Percentiles rank a stretch among this genome's conserved stretches.
phyloP scores from a whole-genome alignment of 2,329 filamentous ascomycete genomes.

The Xylariaceae sp. region DNA sequence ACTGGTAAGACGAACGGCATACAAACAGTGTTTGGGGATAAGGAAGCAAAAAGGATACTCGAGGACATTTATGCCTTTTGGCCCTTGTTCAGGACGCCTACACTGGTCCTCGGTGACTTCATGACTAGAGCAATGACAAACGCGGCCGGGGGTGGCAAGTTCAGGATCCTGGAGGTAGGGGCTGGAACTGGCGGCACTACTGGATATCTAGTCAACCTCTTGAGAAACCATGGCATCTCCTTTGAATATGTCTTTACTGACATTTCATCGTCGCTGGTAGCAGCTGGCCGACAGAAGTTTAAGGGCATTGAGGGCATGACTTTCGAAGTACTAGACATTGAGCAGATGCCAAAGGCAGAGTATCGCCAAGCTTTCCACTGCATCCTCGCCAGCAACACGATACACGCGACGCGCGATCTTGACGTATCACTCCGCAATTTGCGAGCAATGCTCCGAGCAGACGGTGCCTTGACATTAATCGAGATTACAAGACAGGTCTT shows the following conservation, averaged over 20 bases:
- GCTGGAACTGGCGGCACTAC: slow-evolving; percentile 12
- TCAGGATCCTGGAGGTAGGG: slow-evolving; percentile 12
- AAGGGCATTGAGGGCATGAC: slow-evolving; percentile 1
- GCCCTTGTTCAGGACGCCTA: slow-evolving; percentile 18
- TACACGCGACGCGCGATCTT: slow-evolving; percentile 11
- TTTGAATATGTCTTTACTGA: slow-evolving; percentile 14
- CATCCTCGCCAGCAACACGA: slow-evolving; percentile 10
- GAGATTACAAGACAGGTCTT: slow-evolving; percentile 13
- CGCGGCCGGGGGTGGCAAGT: slow-evolving; percentile 2
- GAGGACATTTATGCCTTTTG: slow-evolving; percentile 24
- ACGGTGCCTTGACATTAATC: slow-evolving; percentile 8
- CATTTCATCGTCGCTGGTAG: slow-evolving; percentile 7
- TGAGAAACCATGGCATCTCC: slow-evolving; percentile 5
- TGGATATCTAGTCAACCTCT: slow-evolving; percentile 4
- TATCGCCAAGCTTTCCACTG: slow-evolving; percentile 1
- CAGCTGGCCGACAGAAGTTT: slow-evolving; percentile 4
- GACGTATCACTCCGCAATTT: slow-evolving; percentile 3
- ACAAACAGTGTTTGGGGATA: slow-evolving; percentile 23
- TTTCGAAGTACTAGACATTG: slow-evolving; percentile 9
- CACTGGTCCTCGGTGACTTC: slow-evolving; percentile 5
- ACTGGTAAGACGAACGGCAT: slow-evolving; percentile 20
- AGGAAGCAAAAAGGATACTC: slow-evolving; percentile 18
- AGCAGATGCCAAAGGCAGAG: not conserved
- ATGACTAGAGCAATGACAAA: slow-evolving; percentile 3
- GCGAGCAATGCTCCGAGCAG: slow-evolving; percentile 7